phyloP scores from a whole-genome alignment of 495 filamentous ascomycete species.

The Lasiosphaeria miniovina region DNA sequence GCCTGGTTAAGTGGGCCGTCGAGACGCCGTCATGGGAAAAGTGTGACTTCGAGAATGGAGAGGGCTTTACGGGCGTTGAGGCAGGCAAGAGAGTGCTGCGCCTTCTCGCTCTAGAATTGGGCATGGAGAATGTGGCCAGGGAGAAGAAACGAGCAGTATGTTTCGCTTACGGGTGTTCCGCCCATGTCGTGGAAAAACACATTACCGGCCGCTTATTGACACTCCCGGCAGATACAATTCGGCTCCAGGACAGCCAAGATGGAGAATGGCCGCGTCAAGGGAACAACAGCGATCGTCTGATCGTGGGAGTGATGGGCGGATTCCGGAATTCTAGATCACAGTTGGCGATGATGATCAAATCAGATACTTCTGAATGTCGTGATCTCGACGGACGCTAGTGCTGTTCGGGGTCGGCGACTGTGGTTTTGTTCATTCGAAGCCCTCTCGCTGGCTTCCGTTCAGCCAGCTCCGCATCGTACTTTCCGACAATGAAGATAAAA shows the following conservation, averaged over 20 bases:
- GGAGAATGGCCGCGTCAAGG: conserved; percentile 68
- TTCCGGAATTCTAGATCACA: not conserved
- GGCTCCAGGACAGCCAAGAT: conserved; percentile 84
- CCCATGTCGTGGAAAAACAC: not conserved
- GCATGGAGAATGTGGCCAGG: conserved; percentile 63
- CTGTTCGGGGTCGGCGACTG: conserved; percentile 18
- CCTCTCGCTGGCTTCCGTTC: conserved; percentile 20
- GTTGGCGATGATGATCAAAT: conserved; percentile 53
- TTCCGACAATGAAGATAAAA: conserved; percentile 43
- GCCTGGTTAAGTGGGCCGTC: conserved; percentile 77
- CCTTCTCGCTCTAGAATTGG: conserved; percentile 71
- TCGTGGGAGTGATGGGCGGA: conserved; percentile 9
- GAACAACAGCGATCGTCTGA: conserved; percentile 53
- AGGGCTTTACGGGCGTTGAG: conserved; percentile 53
- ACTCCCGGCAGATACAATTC: conserved; percentile 65
- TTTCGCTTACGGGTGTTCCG: not conserved
- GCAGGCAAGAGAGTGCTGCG: conserved; percentile 78
- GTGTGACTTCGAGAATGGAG: conserved; percentile 65
- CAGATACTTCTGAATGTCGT: conserved; percentile 60
- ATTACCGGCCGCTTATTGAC: conserved; percentile 13
- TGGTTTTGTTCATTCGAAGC: conserved; percentile 28
- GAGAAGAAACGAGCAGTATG: conserved; percentile 88
- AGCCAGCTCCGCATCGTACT: conserved; percentile 17
- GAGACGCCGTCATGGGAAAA: conserved; percentile 73
- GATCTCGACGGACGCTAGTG: conserved; percentile 20